phyloP scores from a whole-genome alignment of 164 flowering plant genomes.

The Chimonanthus praecox region DNA sequence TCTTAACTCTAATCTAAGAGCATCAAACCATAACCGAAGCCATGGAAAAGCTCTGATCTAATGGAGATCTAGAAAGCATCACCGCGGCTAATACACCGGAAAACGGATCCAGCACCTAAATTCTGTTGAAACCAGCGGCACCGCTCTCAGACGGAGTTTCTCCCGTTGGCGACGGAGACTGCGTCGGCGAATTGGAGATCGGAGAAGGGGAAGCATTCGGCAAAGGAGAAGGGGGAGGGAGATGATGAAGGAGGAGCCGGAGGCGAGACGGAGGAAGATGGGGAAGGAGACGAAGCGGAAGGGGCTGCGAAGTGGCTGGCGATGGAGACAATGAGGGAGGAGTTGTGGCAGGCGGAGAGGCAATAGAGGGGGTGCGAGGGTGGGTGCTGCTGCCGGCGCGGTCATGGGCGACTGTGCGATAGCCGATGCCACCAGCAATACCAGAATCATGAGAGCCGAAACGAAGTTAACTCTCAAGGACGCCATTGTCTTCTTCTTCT shows the following conservation, averaged over 20 bases:
- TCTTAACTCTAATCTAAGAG: background rate
- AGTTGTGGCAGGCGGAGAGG: background rate
- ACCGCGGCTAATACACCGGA: background rate
- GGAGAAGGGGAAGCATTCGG: background rate
- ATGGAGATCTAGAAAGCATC: background rate
- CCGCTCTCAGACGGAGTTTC: background rate
- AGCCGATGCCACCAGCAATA: background rate
- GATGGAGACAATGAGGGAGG: background rate
- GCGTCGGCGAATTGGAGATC: background rate
- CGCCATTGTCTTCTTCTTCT: no score
- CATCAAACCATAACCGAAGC: background rate
- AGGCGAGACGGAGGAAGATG: background rate
- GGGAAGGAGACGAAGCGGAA: background rate
- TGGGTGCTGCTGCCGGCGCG: slow-evolving; percentile 3
- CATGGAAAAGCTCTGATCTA: background rate
- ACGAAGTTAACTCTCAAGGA: no score
- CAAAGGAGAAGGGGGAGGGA: slow-evolving; percentile 1
- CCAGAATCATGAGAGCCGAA: slow-evolving; percentile 3
- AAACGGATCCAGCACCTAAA: background rate
- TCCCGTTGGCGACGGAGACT: background rate
- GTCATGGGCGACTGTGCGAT: slow-evolving; percentile 5
- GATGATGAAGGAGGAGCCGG: background rate
- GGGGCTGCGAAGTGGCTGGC: background rate
- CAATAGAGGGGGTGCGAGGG: background rate
- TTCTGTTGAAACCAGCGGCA: background rate